Percentiles rank a stretch among this genome's conserved stretches.
These are phyloP conservation scores for Boechera retrofracta DNA, from an alignment of 345 rosid genomes.

Conservation along the genomic window DNA sequence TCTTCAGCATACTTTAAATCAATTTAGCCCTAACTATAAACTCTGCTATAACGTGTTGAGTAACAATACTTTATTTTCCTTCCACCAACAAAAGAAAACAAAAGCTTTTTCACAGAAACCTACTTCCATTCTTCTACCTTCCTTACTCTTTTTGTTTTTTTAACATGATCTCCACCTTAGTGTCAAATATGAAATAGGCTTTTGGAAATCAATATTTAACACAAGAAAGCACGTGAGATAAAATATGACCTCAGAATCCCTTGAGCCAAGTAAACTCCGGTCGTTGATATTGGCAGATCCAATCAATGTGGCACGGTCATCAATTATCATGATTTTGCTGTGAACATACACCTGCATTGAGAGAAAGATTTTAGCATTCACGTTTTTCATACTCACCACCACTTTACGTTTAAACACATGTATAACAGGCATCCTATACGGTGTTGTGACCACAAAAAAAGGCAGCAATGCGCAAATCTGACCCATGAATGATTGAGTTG, in stretches of 20 bases:
- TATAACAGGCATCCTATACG: slow-evolving; percentile 27
- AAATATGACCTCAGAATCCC: slow-evolving; percentile 93
- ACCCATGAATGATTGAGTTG: slow-evolving; percentile 24
- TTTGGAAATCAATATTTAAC: slow-evolving; percentile 9
- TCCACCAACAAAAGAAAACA: slow-evolving; percentile 18
- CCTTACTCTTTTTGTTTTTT: neutral
- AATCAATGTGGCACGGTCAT: slow-evolving; percentile 70
- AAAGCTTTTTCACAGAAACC: neutral
- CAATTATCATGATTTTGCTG: slow-evolving; percentile 92
- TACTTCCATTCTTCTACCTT: slow-evolving; percentile 20
- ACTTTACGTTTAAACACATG: slow-evolving; percentile 4
- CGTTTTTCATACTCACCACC: slow-evolving; percentile 1
- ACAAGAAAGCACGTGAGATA: slow-evolving; percentile 15
- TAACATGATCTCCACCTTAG: slow-evolving; percentile 16
- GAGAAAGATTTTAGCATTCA: slow-evolving; percentile 20
- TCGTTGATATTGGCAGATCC: slow-evolving; percentile 98
- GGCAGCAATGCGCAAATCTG: slow-evolving; percentile 23
- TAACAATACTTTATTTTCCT: slow-evolving; percentile 8
- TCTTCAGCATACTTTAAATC: slow-evolving; percentile 23
- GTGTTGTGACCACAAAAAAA: slow-evolving; percentile 18
- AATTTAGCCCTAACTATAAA: neutral
- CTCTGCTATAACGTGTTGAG: slow-evolving; percentile 22
- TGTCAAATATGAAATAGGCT: slow-evolving; percentile 8
- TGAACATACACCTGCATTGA: slow-evolving; percentile 86
- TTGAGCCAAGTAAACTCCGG: slow-evolving; percentile 95